These are phyloP conservation scores for Pistacia vera DNA, from an alignment of 345 rosid genomes.

Conservation along the genomic window DNA sequence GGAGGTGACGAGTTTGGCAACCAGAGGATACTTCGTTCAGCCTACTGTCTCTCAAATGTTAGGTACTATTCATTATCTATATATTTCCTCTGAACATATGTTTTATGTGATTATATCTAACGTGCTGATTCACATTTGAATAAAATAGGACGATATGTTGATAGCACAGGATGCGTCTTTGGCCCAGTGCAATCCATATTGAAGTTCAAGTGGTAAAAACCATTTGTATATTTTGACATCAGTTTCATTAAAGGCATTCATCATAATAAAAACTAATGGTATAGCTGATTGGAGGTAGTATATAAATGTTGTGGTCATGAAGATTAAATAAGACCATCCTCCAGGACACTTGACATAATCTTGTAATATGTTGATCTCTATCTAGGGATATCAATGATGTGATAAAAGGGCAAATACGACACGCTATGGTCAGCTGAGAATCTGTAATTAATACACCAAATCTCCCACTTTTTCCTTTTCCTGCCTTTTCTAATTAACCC, in stretches of 20 bases:
- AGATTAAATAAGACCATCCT: too few species aligned
- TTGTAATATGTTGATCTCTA: neutral
- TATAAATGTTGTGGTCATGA: too few species aligned
- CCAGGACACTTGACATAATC: too few species aligned
- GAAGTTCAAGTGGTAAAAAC: constrained; percentile 72
- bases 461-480: constrained; percentile 6
- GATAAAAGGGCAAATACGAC: constrained; percentile 68
- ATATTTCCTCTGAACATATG: neutral
- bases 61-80: constrained; percentile 35
- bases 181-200: constrained; percentile 97
- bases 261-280: too few species aligned
- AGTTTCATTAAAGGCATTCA: too few species aligned
- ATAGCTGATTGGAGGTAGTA: too few species aligned
- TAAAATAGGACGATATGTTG: constrained; percentile 78
- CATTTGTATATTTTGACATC: too few species aligned
- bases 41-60: constrained; percentile 96
- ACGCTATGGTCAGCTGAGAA: constrained; percentile 51
- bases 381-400: constrained; percentile 79
- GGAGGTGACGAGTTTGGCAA: constrained; percentile 83
- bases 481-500: neutral
- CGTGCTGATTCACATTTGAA: neutral
- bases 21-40: constrained; percentile 82
- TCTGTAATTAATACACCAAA: constrained; percentile 2
- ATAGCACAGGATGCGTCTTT: constrained; percentile 92
- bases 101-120: neutral